Evolutionary conservation across 257 asterid species (phyloP).

Genomic region (Asclepias syriaca): DNA sequence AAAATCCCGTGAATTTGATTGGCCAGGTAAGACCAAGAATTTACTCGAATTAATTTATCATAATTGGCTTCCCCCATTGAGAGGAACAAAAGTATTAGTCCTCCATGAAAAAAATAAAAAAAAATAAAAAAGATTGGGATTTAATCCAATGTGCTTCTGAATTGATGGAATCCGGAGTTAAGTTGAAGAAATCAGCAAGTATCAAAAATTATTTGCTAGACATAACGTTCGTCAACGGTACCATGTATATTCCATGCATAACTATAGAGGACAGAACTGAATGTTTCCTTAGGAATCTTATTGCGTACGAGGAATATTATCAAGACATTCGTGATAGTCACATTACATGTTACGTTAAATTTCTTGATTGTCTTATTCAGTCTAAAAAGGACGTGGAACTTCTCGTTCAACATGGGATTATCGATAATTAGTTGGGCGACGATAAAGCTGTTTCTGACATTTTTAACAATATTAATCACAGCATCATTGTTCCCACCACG

Average conservation of each 20-base stretch:
- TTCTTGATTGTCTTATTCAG: background rate
- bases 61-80: too few relatives aligned
- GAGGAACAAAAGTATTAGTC: too few relatives aligned
- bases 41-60: too few relatives aligned
- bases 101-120: too few relatives aligned
- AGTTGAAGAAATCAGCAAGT: background rate
- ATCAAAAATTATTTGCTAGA: background rate
- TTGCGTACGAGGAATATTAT: background rate
- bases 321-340: background rate
- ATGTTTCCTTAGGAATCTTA: background rate
- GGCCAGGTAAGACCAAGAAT: too few relatives aligned
- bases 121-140: too few relatives aligned
- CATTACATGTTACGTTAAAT: background rate
- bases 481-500: background rate
- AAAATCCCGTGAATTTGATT: too few relatives aligned
- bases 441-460: background rate
- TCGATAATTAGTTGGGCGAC: background rate
- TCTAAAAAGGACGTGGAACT: background rate
- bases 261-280: background rate
- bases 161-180: too few relatives aligned
- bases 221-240: background rate
- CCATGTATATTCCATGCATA: background rate
- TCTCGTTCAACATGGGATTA: background rate
- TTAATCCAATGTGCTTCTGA: too few relatives aligned
- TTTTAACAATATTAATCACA: background rate